These are phyloP conservation scores for Oidiodendron maius DNA, from an alignment of 495 filamentous ascomycete species.

Conservation along the genomic window DNA sequence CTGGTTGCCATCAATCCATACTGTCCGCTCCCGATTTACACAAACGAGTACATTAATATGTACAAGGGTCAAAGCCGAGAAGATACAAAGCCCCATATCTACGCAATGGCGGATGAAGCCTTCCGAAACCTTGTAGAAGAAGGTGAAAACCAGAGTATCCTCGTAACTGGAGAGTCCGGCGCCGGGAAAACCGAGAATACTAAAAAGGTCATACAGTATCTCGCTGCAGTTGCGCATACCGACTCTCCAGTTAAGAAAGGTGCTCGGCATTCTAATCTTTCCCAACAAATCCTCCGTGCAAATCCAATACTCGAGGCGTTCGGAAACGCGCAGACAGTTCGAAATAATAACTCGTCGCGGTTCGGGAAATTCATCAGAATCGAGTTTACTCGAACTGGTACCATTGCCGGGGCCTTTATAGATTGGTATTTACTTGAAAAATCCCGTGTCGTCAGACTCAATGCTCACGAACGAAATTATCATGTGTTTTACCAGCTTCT, in stretches of 20 bases:
- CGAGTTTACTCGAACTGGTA: slow-evolving; percentile 83
- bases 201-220: slow-evolving; percentile 98
- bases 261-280: slow-evolving; percentile 74
- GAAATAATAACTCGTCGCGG: slow-evolving; percentile 97
- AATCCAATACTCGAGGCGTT: slow-evolving; percentile 99
- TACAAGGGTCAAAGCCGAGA: slow-evolving; percentile 86
- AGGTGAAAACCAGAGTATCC: slow-evolving; percentile 92
- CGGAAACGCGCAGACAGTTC: slow-evolving; percentile 94
- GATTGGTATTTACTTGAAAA: slow-evolving; percentile 99
- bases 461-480: slow-evolving; percentile 85
- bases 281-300: slow-evolving; percentile 90
- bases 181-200: slow-evolving; percentile 99
- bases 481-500: slow-evolving; percentile 97
- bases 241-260: slow-evolving; percentile 63
- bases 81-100: slow-evolving; percentile 96
- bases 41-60: slow-evolving; percentile 93
- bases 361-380: slow-evolving; percentile 99
- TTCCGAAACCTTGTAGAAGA: slow-evolving; percentile 95
- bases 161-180: slow-evolving; percentile 97
- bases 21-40: slow-evolving; percentile 90
- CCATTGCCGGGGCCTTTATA: slow-evolving; percentile 93
- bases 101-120: slow-evolving; percentile 95
- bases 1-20: slow-evolving; percentile 97
- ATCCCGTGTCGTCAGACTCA: slow-evolving; percentile 86
- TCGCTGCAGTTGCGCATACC: slow-evolving; percentile 86